A percentile compares a stretch with the other conserved stretches of the same genome.
Evolutionary conservation across 2,329 filamentous ascomycete species (phyloP).

Genomic region (Fusarium concolor): DNA sequence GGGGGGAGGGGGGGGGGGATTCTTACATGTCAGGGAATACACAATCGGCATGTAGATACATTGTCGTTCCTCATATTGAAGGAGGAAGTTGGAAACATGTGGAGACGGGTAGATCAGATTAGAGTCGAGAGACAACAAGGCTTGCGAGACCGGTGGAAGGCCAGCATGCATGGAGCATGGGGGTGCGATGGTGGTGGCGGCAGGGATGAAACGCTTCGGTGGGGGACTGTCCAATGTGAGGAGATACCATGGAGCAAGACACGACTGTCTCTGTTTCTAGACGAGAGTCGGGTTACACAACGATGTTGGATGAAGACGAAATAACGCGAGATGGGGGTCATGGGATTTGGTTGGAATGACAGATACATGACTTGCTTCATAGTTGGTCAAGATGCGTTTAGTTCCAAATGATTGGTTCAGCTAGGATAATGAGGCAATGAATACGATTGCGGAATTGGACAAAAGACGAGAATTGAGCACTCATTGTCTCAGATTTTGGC

Average conservation of each 20-base stretch:
- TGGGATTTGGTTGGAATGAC: no score
- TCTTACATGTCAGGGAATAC: neutral
- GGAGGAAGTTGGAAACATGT: slow-evolving; percentile 1
- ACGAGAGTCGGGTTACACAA: slow-evolving; percentile 5
- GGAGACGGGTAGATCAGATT: neutral
- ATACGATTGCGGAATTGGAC: neutral
- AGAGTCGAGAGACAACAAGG: slow-evolving; percentile 8
- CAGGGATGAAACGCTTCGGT: slow-evolving; percentile 24
- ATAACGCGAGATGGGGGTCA: neutral
- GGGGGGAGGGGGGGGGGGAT: no score
- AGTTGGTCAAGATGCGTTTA: slow-evolving; percentile 6
- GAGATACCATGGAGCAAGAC: slow-evolving; percentile 1
- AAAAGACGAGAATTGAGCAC: slow-evolving; percentile 1
- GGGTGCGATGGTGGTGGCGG: slow-evolving; percentile 18
- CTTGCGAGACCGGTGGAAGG: slow-evolving; percentile 23
- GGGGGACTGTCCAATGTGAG: slow-evolving; percentile 17
- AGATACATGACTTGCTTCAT: slow-evolving; percentile 7
- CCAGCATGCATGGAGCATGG: no score
- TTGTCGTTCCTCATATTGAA: slow-evolving; percentile 17
- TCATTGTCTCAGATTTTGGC: neutral
- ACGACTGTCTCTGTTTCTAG: slow-evolving; percentile 1
- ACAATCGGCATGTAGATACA: neutral
- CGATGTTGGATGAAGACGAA: neutral
- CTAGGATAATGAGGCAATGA: neutral
- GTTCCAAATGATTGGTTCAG: slow-evolving; percentile 19